Conservation (phyloP, 768 basidiomycete species). For the Austroboletus festivus region DNA sequence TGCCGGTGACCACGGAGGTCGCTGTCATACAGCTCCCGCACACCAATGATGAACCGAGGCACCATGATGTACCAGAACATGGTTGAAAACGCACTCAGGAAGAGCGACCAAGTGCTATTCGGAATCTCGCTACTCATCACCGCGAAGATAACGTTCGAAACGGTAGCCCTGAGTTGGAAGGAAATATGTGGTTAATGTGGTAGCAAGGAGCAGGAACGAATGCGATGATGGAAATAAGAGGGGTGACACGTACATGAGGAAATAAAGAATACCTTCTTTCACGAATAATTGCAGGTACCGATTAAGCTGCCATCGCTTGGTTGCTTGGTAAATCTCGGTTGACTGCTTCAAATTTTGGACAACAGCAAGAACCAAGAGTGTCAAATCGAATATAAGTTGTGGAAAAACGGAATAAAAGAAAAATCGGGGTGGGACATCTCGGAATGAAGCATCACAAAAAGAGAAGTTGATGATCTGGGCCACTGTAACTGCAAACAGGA, state of each 20-base stretch:
- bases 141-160: not conserved
- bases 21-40: not conserved
- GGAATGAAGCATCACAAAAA: not conserved
- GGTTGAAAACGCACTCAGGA: not conserved
- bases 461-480: not conserved
- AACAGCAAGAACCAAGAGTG: not conserved
- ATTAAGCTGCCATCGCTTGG: not conserved
- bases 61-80: not conserved
- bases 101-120: not conserved
- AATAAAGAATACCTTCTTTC: not conserved
- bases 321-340: not conserved
- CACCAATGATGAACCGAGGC: not conserved
- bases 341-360: not conserved
- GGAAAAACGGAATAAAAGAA: not conserved
- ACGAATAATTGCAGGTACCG: not conserved
- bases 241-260: not conserved
- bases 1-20: not conserved
- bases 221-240: not conserved
- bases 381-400: not conserved
- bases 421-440: not conserved
- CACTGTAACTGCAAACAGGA: not conserved
- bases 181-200: not conserved
- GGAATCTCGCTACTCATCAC: not conserved
- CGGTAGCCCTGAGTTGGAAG: not conserved
- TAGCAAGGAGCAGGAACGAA: too few relatives aligned